Percentiles rank a stretch among this genome's conserved stretches.
Evolutionary conservation across 192 early-diverging fungal genomes (phyloP).

Genomic region (Backusella liffmaniae): DNA sequence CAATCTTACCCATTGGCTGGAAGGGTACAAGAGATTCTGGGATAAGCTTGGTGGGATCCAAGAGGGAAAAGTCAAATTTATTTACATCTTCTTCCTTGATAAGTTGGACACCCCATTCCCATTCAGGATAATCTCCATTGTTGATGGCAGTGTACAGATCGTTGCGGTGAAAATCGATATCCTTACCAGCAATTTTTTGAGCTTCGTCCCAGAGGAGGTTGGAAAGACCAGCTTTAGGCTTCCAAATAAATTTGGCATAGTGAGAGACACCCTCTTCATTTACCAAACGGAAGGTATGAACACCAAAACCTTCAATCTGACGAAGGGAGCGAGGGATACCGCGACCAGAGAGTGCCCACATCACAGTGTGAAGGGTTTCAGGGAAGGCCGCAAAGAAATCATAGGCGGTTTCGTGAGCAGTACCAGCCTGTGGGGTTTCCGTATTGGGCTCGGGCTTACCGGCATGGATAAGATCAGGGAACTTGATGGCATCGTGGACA

Average conservation of each 20-base stretch:
- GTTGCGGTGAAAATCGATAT: constrained; percentile 43
- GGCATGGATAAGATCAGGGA: constrained; percentile 39
- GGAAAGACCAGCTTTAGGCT: constrained; percentile 34
- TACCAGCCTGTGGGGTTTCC: constrained; percentile 46
- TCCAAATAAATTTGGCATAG: constrained; percentile 50
- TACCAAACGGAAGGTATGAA: constrained; percentile 46
- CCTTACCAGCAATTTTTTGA: constrained; percentile 37
- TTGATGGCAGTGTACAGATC: constrained; percentile 42
- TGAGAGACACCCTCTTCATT: constrained; percentile 35
- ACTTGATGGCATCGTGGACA: constrained; percentile 45
- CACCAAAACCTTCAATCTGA: constrained; percentile 45
- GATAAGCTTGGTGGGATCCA: constrained; percentile 51
- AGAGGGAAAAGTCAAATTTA: constrained; percentile 39
- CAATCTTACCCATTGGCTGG: constrained; percentile 40
- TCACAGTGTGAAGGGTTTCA: constrained; percentile 38
- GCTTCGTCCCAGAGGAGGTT: constrained; percentile 40
- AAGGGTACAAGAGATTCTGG: constrained; percentile 44
- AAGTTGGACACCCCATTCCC: constrained; percentile 45
- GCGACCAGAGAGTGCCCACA: constrained; percentile 45
- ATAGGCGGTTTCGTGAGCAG: constrained; percentile 43
- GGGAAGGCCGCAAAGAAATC: constrained; percentile 41
- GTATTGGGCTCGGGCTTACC: constrained; percentile 44
- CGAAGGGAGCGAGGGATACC: constrained; percentile 40
- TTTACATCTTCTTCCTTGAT: constrained; percentile 30
- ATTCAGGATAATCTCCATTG: constrained; percentile 41